Evolutionary conservation across 192 early-diverging fungal genomes (phyloP).

Genomic region (Coemansia erecta): DNA sequence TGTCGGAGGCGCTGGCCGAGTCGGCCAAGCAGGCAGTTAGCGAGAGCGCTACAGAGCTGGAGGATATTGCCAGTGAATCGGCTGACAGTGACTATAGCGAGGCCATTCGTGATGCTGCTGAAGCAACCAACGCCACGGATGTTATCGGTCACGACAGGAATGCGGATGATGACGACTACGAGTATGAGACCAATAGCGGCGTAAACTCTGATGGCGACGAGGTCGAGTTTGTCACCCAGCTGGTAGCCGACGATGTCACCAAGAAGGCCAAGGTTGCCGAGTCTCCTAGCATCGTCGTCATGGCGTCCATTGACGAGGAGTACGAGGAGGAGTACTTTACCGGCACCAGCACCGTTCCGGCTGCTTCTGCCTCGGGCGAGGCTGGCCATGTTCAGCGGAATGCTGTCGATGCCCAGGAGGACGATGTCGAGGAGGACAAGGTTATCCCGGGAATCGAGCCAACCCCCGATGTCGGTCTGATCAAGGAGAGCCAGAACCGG

Average conservation of each 20-base stretch:
- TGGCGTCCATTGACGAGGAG: conserved; percentile 44
- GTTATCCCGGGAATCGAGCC: conserved; percentile 32
- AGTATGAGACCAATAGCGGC: conserved; percentile 25
- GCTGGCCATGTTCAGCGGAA: not conserved
- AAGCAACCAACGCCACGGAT: conserved; percentile 9
- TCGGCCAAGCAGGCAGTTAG: conserved; percentile 30
- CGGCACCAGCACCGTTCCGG: not conserved
- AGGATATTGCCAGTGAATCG: conserved; percentile 13
- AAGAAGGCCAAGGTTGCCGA: conserved; percentile 22
- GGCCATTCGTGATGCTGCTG: not conserved
- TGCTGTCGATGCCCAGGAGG: not conserved
- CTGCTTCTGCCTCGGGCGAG: not conserved
- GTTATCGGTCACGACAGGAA: conserved; percentile 6
- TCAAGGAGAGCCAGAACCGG: conserved; percentile 49
- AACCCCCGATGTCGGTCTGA: conserved; percentile 21
- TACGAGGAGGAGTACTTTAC: conserved; percentile 43
- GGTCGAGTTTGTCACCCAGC: conserved; percentile 38
- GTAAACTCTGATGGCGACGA: conserved; percentile 42
- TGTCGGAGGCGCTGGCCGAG: conserved; percentile 39
- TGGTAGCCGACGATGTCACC: conserved; percentile 17
- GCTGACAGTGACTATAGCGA: conserved; percentile 4
- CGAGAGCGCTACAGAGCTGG: conserved; percentile 17
- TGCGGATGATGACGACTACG: conserved; percentile 14
- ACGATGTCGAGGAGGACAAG: conserved; percentile 13
- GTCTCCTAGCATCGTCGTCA: conserved; percentile 40